Conservation (phyloP, 2,329 filamentous ascomycete species). For the Stromatinia cepivora region DNA sequence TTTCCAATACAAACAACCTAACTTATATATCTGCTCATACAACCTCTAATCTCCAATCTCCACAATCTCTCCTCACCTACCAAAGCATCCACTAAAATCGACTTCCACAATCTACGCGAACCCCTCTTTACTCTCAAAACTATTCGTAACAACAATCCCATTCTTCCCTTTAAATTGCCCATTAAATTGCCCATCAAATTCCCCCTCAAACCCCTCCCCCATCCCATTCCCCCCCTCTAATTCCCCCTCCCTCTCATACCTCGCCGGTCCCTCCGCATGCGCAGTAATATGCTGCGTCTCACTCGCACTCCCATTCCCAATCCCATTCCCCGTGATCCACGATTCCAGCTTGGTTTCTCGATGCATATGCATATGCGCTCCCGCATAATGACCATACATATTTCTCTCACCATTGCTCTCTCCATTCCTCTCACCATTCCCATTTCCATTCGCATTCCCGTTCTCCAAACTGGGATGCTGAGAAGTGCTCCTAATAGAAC, state of each 20-base stretch:
- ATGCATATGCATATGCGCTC: not conserved
- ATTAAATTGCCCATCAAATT: too few relatives aligned
- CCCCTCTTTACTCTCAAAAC: conserved; percentile 18
- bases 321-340: not conserved
- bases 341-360: not conserved
- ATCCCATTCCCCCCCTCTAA: not conserved
- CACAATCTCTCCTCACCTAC: not conserved
- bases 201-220: not conserved
- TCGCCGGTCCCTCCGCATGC: conserved; percentile 10
- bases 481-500: not conserved
- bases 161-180: not conserved
- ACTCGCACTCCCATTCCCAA: not conserved
- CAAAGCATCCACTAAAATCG: not conserved
- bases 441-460: too few relatives aligned
- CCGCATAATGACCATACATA: not conserved
- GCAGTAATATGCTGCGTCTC: conserved; percentile 12
- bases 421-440: too few relatives aligned
- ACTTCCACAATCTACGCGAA: not conserved
- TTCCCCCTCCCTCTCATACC: not conserved
- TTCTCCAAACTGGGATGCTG: not conserved
- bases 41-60: not conserved
- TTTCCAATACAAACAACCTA: not conserved
- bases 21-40: not conserved
- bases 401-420: not conserved
- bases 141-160: conserved; percentile 18